These are phyloP conservation scores for Candida mesenterica DNA, from an alignment of 1,139 yeast genomes.

Conservation along the genomic window DNA sequence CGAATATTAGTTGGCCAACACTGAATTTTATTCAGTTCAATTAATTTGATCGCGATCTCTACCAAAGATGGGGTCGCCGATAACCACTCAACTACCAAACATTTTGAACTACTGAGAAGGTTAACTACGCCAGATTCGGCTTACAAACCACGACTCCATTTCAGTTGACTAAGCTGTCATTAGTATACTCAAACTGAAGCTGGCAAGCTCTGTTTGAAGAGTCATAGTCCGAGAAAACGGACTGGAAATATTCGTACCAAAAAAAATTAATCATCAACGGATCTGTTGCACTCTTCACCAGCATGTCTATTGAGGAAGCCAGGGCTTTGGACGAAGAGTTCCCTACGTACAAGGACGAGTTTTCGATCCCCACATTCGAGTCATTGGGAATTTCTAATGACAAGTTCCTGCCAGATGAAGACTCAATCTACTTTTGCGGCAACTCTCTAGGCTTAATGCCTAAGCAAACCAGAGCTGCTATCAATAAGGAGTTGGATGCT, in stretches of 20 bases:
- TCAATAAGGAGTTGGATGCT: slow-evolving; percentile 68
- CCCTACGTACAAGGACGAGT: slow-evolving; percentile 40
- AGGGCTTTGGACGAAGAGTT: slow-evolving; percentile 33
- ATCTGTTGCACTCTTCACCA: background rate
- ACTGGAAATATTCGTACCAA: too few relatives aligned
- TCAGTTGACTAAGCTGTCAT: too few relatives aligned
- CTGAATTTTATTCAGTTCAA: background rate
- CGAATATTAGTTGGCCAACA: slow-evolving; percentile 2
- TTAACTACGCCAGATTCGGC: too few relatives aligned
- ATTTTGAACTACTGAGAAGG: too few relatives aligned
- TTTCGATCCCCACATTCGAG: slow-evolving; percentile 58
- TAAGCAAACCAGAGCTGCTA: slow-evolving; percentile 51
- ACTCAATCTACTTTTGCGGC: slow-evolving; percentile 71
- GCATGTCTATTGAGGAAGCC: slow-evolving; percentile 13
- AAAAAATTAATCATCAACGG: background rate
- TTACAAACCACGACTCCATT: too few relatives aligned
- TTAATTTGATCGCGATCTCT: background rate
- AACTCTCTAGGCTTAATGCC: slow-evolving; percentile 94
- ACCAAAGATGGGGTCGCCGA: too few relatives aligned
- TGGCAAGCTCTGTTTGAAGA: too few relatives aligned
- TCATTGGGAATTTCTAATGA: slow-evolving; percentile 44
- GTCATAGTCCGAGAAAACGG: too few relatives aligned
- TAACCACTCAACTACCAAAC: too few relatives aligned
- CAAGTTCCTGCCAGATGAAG: slow-evolving; percentile 15
- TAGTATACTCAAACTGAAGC: too few relatives aligned